Evolutionary conservation across 2,329 filamentous ascomycete species (phyloP).

Genomic region (Boeremia exigua): DNA sequence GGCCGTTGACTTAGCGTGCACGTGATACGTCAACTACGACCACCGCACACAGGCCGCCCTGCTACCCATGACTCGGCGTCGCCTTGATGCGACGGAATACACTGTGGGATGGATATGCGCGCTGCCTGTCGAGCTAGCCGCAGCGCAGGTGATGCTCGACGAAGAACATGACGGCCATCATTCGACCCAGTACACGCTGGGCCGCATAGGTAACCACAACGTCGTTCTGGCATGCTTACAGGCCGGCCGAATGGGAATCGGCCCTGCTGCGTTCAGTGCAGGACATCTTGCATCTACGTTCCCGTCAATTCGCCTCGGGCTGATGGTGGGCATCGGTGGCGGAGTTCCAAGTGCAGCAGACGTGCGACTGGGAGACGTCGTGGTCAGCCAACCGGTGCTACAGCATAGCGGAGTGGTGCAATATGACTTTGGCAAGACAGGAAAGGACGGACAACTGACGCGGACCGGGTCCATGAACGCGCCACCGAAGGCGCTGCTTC

Average conservation of each 20-base stretch:
- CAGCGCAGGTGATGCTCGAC: conserved; percentile 25
- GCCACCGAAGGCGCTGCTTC: conserved; percentile 8
- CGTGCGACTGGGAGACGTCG: conserved; percentile 15
- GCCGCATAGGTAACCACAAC: conserved; percentile 37
- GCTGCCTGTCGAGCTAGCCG: conserved; percentile 41
- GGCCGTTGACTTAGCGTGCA: too few species aligned
- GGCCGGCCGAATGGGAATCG: conserved; percentile 39
- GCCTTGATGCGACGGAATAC: conserved; percentile 22
- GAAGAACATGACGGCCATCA: conserved; percentile 27
- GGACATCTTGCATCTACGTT: neutral
- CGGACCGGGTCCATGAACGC: conserved; percentile 17
- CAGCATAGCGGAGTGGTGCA: conserved; percentile 13
- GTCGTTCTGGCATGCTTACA: conserved; percentile 45
- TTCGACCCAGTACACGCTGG: conserved; percentile 31
- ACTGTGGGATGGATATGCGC: conserved; percentile 46
- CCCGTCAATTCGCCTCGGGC: neutral
- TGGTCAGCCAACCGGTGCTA: conserved; percentile 10
- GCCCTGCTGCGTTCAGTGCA: conserved; percentile 32
- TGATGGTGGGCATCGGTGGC: conserved; percentile 1
- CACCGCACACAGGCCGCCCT: too few species aligned
- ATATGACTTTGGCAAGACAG: conserved; percentile 9
- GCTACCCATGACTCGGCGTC: neutral
- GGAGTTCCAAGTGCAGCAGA: neutral
- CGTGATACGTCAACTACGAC: too few species aligned
- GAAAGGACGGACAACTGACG: neutral